Conservation (phyloP, 2,329 filamentous ascomycete genomes). For the Madurella mycetomatis region DNA sequence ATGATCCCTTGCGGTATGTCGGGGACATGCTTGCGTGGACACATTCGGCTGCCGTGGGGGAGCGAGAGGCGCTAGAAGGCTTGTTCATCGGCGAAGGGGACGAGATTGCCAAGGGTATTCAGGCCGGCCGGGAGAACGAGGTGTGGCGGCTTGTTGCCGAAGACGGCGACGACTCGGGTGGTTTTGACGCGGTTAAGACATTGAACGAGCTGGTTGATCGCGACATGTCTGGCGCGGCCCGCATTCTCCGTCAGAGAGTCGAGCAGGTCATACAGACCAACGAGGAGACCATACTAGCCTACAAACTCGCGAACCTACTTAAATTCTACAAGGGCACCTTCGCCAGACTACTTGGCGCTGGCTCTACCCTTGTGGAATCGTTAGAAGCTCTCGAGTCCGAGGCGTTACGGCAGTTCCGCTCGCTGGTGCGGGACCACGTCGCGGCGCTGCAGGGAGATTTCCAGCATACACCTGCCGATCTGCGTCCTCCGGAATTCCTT, state of each 20-base stretch:
- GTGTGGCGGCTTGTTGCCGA: conserved; percentile 69
- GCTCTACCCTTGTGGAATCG: conserved; percentile 65
- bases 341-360: conserved; percentile 65
- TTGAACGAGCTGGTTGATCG: conserved; percentile 83
- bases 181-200: conserved; percentile 77
- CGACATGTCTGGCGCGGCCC: conserved; percentile 73
- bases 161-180: conserved; percentile 47
- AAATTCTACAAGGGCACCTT: conserved; percentile 88
- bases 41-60: conserved; percentile 89
- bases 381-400: conserved; percentile 67
- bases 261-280: conserved; percentile 91
- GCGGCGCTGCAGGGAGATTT: conserved; percentile 69
- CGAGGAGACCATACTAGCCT: conserved; percentile 82
- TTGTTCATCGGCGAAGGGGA: conserved; percentile 88
- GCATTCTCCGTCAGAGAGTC: conserved; percentile 81
- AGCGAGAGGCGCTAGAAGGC: conserved; percentile 85
- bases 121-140: conserved; percentile 75
- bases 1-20: conserved; percentile 86
- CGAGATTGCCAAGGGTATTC: conserved; percentile 77
- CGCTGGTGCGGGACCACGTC: conserved; percentile 75
- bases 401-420: conserved; percentile 76
- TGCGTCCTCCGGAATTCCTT: conserved; percentile 75
- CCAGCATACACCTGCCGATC: conserved; percentile 64
- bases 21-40: conserved; percentile 98
- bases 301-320: conserved; percentile 84